phyloP scores from a whole-genome alignment of 371 early-diverging fungal species.

The Phascolomyces articulosus region DNA sequence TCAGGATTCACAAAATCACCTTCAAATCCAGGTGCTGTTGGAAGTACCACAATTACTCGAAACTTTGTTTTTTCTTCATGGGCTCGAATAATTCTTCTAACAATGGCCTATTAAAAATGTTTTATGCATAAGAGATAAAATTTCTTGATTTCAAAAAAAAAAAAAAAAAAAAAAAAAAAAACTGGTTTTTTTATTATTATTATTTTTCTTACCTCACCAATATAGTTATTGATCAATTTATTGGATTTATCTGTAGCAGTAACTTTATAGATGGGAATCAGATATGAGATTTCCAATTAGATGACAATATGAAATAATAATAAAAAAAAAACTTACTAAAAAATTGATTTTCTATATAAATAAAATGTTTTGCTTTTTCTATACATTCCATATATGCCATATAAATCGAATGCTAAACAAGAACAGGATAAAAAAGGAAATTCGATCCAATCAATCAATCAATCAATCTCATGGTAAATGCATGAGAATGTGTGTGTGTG shows the following conservation, averaged over 20 bases:
- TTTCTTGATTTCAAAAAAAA: background rate
- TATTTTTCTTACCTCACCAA: slow-evolving; percentile 34
- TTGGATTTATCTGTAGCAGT: slow-evolving; percentile 43
- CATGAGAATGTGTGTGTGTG: no score
- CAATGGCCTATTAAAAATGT: slow-evolving; percentile 62
- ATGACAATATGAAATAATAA: background rate
- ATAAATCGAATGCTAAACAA: slow-evolving; percentile 73
- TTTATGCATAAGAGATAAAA: no score
- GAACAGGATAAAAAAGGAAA: no score
- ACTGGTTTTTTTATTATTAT: no score
- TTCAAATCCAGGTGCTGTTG: slow-evolving; percentile 89
- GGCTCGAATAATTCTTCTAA: slow-evolving; percentile 80
- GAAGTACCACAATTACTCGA: slow-evolving; percentile 85
- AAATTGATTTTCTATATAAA: slow-evolving; percentile 97
- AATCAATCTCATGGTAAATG: no score
- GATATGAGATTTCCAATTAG: background rate
- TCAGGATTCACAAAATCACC: slow-evolving; percentile 72
- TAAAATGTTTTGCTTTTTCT: slow-evolving; percentile 77
- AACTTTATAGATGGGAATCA: slow-evolving; percentile 21
- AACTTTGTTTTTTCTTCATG: slow-evolving; percentile 69
- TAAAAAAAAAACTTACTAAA: slow-evolving; percentile 62
- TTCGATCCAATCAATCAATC: no score
- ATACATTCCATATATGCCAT: slow-evolving; percentile 85
- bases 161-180: slow-evolving; percentile 34
- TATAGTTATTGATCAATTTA: slow-evolving; percentile 48